Conservation (phyloP, 2,329 filamentous ascomycete species). For the Atkinsonella hypoxylon region DNA sequence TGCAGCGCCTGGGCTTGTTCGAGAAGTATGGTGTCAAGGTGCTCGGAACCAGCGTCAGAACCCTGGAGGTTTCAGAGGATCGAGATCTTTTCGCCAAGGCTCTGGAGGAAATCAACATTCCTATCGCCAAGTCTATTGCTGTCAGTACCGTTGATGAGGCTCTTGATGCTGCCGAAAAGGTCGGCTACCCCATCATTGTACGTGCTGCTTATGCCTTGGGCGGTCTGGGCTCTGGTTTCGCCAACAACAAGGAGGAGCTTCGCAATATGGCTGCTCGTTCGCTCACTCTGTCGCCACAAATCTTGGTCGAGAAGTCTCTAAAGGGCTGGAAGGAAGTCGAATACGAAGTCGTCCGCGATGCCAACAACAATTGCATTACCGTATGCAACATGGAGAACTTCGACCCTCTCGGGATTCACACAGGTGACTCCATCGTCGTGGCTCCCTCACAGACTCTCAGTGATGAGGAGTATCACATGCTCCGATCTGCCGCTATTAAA, state of each 20-base stretch:
- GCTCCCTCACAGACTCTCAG: conserved; percentile 93
- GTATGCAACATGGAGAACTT: conserved; percentile 84
- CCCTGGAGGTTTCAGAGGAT: conserved; percentile 88
- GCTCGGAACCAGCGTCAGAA: conserved; percentile 87
- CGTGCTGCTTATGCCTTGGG: conserved; percentile 93
- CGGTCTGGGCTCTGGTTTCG: conserved; percentile 92
- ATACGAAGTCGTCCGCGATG: conserved; percentile 95
- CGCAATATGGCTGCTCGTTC: conserved; percentile 88
- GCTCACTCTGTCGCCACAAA: conserved; percentile 86
- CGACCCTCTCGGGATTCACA: conserved; percentile 93
- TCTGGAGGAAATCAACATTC: conserved; percentile 92
- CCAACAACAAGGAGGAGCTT: conserved; percentile 85
- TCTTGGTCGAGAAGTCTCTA: conserved; percentile 94
- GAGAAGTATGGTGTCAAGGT: conserved; percentile 94
- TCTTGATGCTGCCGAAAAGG: conserved; percentile 68
- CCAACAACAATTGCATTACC: conserved; percentile 96
- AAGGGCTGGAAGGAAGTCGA: conserved; percentile 99
- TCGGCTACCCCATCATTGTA: conserved; percentile 97
- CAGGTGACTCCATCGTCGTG: conserved; percentile 96
- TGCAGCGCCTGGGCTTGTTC: conserved; percentile 92
- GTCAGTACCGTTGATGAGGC: conserved; percentile 88
- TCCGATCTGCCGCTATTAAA: conserved; percentile 93
- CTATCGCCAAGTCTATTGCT: conserved; percentile 91
- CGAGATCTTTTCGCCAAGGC: conserved; percentile 93
- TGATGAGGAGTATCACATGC: conserved; percentile 99